A percentile compares a stretch with the other conserved stretches of the same genome.
Evolutionary conservation across 441 rosid genomes (phyloP).

Genomic region (Arabidopsis hybrid): DNA sequence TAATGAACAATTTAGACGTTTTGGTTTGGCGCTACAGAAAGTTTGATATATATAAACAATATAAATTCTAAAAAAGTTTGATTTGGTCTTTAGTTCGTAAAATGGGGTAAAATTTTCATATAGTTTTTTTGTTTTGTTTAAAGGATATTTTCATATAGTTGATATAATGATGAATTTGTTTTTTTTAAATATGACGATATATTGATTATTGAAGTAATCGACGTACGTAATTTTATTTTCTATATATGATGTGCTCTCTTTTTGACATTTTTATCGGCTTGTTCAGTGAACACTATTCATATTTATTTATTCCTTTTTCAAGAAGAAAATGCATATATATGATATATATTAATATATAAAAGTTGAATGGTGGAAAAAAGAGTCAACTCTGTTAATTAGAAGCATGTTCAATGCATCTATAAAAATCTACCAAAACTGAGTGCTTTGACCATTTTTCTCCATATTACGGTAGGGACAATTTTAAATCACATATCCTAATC

Average conservation of each 20-base stretch:
- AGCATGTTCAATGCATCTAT: constrained; percentile 48
- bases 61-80: background rate
- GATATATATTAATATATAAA: constrained; percentile 7
- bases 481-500: background rate
- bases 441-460: constrained; percentile 40
- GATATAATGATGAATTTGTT: no score
- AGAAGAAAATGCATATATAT: background rate
- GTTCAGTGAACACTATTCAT: background rate
- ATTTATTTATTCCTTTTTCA: background rate
- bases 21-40: background rate
- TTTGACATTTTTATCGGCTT: background rate
- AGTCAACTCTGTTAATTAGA: constrained; percentile 42
- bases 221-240: no score
- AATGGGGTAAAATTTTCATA: background rate
- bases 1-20: background rate
- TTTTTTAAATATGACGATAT: no score
- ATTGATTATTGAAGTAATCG: no score
- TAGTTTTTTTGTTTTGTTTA: no score
- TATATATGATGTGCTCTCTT: no score
- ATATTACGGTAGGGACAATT: constrained; percentile 33
- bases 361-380: constrained; percentile 38
- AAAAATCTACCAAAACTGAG: constrained; percentile 39
- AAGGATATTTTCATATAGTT: no score
- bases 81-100: background rate
- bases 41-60: background rate